Evolutionary conservation across 176 grass and related monocot genomes (phyloP).

Genomic region (Poa annua): DNA sequence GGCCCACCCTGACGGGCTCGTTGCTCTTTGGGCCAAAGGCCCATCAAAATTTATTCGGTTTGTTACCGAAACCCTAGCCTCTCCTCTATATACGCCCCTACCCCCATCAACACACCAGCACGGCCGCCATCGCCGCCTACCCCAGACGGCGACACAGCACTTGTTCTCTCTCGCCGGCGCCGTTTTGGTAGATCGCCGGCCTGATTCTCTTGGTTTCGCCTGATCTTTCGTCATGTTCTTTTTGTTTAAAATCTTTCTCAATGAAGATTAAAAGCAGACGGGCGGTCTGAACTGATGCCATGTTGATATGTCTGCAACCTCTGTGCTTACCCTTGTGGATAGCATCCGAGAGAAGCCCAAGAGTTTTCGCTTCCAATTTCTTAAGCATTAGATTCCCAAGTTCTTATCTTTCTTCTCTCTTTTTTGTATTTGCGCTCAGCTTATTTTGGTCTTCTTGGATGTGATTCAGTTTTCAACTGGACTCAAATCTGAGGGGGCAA

Average conservation of each 20-base stretch:
- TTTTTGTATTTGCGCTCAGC: conserved; percentile 3
- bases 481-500: conserved; percentile 34
- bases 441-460: conserved; percentile 43
- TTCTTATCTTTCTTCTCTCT: neutral
- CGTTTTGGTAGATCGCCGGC: neutral
- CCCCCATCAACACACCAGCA: neutral
- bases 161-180: no score
- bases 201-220: neutral
- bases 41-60: neutral
- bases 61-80: conserved; percentile 46
- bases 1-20: neutral
- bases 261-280: conserved; percentile 90
- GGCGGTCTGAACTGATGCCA: conserved; percentile 99
- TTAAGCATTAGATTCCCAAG: neutral
- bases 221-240: neutral
- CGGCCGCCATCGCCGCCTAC: neutral
- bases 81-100: conserved; percentile 15
- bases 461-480: neutral
- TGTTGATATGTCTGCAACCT: conserved; percentile 94
- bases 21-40: neutral
- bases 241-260: conserved; percentile 43
- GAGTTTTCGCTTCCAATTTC: neutral
- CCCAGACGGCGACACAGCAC: no score
- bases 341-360: conserved; percentile 64
- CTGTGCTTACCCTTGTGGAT: conserved; percentile 41